phyloP scores from a whole-genome alignment of 441 rosid genomes.

The Adansonia rubrostipa region DNA sequence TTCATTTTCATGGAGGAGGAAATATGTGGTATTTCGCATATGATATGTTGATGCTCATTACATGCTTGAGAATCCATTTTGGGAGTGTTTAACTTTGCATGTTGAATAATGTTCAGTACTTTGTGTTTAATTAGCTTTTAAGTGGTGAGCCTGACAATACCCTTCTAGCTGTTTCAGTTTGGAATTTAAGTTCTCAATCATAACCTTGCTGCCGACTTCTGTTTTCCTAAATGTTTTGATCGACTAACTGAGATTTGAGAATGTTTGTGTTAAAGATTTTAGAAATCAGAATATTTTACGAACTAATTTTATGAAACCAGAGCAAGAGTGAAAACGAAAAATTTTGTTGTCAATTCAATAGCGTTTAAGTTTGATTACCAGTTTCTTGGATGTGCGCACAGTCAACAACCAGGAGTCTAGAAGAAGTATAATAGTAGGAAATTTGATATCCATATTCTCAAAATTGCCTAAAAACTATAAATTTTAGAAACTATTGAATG shows the following conservation, averaged over 20 bases:
- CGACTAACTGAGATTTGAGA: not conserved
- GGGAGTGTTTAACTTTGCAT: not conserved
- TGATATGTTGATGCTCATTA: not conserved
- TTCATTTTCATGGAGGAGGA: not conserved
- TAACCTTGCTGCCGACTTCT: not conserved
- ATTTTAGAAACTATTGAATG: not conserved
- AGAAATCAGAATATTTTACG: not conserved
- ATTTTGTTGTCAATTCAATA: not conserved
- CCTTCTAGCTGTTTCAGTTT: not conserved
- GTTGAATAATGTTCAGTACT: conserved; percentile 3
- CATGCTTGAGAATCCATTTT: not conserved
- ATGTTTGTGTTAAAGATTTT: not conserved
- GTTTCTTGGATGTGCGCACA: not conserved
- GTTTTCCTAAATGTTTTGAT: not conserved
- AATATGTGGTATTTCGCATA: not conserved
- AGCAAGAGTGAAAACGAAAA: not conserved
- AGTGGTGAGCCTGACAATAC: too few relatives aligned
- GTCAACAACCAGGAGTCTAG: not conserved
- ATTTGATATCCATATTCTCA: not conserved
- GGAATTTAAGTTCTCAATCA: not conserved
- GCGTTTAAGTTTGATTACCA: conserved; percentile 8
- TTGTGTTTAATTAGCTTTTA: not conserved
- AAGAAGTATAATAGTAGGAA: conserved; percentile 1
- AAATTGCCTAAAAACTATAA: not conserved
- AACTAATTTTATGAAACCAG: not conserved